phyloP scores from a whole-genome alignment of 2,329 filamentous ascomycete species.

The Ascocoryne sarcoides region DNA sequence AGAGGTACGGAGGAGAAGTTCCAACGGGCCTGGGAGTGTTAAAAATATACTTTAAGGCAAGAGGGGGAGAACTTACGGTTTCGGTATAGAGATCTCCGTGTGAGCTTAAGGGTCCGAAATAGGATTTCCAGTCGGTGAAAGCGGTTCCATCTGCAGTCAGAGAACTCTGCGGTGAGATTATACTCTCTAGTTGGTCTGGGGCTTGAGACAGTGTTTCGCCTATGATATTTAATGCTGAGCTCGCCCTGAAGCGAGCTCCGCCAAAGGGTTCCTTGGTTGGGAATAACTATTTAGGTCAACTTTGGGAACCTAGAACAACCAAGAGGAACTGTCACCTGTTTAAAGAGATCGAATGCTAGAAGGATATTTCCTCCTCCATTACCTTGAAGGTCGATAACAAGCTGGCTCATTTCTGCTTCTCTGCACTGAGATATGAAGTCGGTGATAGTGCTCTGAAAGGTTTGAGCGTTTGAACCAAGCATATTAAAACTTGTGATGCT shows the following conservation, averaged over 20 bases:
- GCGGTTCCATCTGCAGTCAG: background rate
- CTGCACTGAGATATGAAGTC: conserved; percentile 37
- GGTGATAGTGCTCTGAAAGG: conserved; percentile 26
- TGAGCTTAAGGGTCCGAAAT: background rate
- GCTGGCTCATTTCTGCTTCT: conserved; percentile 40
- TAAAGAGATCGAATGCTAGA: conserved; percentile 46
- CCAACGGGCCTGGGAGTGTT: background rate
- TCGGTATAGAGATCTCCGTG: background rate
- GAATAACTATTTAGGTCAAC: too few relatives aligned
- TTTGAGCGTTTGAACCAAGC: conserved; percentile 20
- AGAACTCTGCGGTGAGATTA: background rate
- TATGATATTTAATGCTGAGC: conserved; percentile 16
- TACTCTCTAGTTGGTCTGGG: background rate
- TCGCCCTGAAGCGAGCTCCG: conserved; percentile 19
- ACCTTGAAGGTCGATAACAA: conserved; percentile 53
- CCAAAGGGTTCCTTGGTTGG: conserved; percentile 23
- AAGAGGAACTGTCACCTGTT: too few relatives aligned
- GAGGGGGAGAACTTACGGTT: background rate
- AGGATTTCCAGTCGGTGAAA: background rate
- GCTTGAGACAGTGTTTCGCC: conserved; percentile 12
- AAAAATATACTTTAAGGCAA: too few relatives aligned
- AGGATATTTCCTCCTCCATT: conserved; percentile 55
- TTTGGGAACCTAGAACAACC: too few relatives aligned
- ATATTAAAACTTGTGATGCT: conserved; percentile 33
- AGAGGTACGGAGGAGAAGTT: background rate